Base-by-base conservation (phyloP, 441 rosid species). In the Metrosideros polymorpha region DNA sequence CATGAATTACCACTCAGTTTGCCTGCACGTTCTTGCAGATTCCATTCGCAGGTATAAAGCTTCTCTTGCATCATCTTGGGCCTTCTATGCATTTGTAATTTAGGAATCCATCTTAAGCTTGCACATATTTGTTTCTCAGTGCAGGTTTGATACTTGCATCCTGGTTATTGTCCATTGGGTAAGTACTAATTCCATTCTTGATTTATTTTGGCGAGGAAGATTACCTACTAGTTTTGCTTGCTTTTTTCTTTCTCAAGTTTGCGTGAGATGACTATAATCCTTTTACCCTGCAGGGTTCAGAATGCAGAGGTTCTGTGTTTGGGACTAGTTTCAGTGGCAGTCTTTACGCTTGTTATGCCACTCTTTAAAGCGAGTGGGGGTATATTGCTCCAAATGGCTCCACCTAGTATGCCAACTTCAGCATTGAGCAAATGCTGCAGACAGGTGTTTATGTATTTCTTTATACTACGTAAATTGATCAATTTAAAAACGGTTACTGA, bases 91-190 rank as follows among this genome's bases (percentile, higher is more conserved):
- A 84, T 84, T 83, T 51, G 45, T 39, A 71, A 71, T 39, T 39
- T 82, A 35, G n/a, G 30, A 71, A 86, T 53, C 88, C 54, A 83
- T 90, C 90, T 89, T 94, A 89, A 91, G 85, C 83, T 87, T 88
- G 89, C 89, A 50, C 82, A 49, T 89, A 66, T 76, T 84, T 92
- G 12, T 86, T 85, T 91, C 91, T 92, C 99, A 97, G 99, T 93
- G 98, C 99, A 92, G 99, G 99, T 88, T 91, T 97, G 92, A 93
- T 97, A 88, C 89, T 97, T 88, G 99, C 99, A 85, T 96, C 99
- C 54, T 97, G 99, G 99, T 92, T 97, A 63, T 90, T 97, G 87
- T 95, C 99, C 83, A 93, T 96, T 2, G 99, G 99, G 99, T 96
- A 94, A 87, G 77, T 75, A 83, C 86, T 43, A 10, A 30, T 83